Conservation (phyloP, 305 asterid genomes). For the Fraxinus albicans region DNA sequence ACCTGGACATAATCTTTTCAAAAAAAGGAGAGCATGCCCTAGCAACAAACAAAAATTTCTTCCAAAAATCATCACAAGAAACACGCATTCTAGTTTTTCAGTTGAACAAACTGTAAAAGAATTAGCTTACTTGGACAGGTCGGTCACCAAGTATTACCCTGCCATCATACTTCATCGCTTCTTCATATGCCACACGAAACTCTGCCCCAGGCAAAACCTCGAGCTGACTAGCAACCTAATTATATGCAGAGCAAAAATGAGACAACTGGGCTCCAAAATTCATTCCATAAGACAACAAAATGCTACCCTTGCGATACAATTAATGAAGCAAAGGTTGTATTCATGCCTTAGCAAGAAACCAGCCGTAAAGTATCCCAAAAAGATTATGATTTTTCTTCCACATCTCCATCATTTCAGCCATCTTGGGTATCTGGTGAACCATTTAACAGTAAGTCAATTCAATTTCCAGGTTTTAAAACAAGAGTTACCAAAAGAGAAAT, state of each 20-base stretch:
- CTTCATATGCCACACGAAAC: conserved; percentile 91
- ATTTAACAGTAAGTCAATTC: conserved; percentile 21
- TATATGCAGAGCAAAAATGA: conserved; percentile 11
- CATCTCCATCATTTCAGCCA: conserved; percentile 79
- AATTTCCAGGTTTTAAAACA: conserved; percentile 9
- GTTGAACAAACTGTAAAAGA: conserved; percentile 1
- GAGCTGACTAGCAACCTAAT: conserved; percentile 77
- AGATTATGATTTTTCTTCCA: conserved; percentile 84
- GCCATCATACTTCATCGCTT: conserved; percentile 88
- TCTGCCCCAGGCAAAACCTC: conserved; percentile 94
- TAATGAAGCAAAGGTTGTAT: conserved; percentile 15
- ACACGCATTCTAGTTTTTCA: not conserved
- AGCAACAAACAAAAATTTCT: not conserved
- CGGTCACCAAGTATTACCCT: conserved; percentile 95
- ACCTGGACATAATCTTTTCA: not conserved
- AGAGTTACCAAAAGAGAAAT: not conserved
- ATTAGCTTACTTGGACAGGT: conserved; percentile 69
- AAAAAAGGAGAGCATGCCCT: not conserved
- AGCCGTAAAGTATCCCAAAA: conserved; percentile 82
- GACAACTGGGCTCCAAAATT: not conserved
- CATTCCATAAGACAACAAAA: not conserved
- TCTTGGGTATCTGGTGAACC: conserved; percentile 69
- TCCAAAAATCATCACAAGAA: conserved; percentile 10
- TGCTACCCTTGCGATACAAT: conserved; percentile 12
- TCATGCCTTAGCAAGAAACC: conserved; percentile 93